Evolutionary conservation across 805 yeast species (phyloP).

Genomic region (Candida qinlingensis): DNA sequence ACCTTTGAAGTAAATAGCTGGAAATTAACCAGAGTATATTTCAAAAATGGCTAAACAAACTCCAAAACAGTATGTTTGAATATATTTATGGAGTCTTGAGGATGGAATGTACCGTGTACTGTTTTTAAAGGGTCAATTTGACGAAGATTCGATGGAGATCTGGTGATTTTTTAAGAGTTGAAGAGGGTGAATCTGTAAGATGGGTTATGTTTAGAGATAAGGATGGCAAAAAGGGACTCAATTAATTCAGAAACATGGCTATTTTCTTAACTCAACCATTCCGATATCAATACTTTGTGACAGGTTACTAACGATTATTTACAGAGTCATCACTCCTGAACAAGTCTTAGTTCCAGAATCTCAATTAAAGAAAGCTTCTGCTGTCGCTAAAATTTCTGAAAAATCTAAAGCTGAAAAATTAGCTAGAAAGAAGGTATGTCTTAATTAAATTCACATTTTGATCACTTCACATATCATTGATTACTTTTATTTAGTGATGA

Average conservation of each 20-base stretch:
- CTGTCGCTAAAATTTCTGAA: constrained; percentile 71
- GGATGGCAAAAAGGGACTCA: constrained; percentile 10
- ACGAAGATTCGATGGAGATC: too few species aligned
- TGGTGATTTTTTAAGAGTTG: too few species aligned
- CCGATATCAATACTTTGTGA: neutral
- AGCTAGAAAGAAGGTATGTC: constrained; percentile 77
- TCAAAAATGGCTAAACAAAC: constrained; percentile 25
- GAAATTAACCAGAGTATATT: neutral
- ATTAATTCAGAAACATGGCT: constrained; percentile 9
- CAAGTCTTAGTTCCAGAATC: constrained; percentile 68
- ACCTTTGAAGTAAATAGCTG: neutral
- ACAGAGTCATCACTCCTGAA: constrained; percentile 29
- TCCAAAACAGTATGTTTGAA: constrained; percentile 26
- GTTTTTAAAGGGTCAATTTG: too few species aligned
- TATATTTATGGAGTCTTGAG: constrained; percentile 3
- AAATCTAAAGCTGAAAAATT: constrained; percentile 75
- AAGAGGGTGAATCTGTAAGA: too few species aligned
- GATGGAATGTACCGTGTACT: neutral
- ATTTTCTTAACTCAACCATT: neutral
- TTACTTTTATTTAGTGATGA: constrained; percentile 34
- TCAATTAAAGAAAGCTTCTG: constrained; percentile 76
- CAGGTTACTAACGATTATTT: neutral
- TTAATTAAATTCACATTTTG: too few species aligned
- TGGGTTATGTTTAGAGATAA: too few species aligned
- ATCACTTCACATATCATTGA: too few species aligned